Conservation (phyloP, 371 early-diverging fungal species). For the Circinella minor region DNA sequence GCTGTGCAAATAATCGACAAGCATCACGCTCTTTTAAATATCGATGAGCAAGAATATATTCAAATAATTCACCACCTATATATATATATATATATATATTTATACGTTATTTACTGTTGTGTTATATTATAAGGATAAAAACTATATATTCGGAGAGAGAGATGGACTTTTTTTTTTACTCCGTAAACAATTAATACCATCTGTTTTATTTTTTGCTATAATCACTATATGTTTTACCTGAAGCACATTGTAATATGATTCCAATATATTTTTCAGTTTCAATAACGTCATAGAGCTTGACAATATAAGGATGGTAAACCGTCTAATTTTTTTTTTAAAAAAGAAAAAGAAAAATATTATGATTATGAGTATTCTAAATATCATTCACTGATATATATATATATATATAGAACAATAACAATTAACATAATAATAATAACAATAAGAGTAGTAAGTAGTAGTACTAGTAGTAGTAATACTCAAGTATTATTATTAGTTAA, state of each 20-base stretch:
- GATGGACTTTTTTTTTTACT: not conserved
- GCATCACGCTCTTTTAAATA: slow-evolving; percentile 93
- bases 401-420: too few relatives aligned
- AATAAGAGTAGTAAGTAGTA: too few relatives aligned
- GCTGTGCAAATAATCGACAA: slow-evolving; percentile 91
- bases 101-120: too few relatives aligned
- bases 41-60: slow-evolving; percentile 93
- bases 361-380: too few relatives aligned
- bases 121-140: too few relatives aligned
- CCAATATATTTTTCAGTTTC: slow-evolving; percentile 96
- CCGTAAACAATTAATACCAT: not conserved
- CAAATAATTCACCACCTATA: slow-evolving; percentile 93
- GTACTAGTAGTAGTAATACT: too few relatives aligned
- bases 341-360: not conserved
- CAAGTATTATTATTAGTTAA: too few relatives aligned
- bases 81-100: not conserved
- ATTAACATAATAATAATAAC: too few relatives aligned
- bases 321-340: slow-evolving; percentile 61
- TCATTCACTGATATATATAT: too few relatives aligned
- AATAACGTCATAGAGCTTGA: slow-evolving; percentile 94
- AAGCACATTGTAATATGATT: slow-evolving; percentile 94
- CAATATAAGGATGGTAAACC: slow-evolving; percentile 90
- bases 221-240: slow-evolving; percentile 57
- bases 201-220: not conserved
- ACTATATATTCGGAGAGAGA: not conserved